Conservation (phyloP, 306 rosid species). For the Quercus parvula region DNA sequence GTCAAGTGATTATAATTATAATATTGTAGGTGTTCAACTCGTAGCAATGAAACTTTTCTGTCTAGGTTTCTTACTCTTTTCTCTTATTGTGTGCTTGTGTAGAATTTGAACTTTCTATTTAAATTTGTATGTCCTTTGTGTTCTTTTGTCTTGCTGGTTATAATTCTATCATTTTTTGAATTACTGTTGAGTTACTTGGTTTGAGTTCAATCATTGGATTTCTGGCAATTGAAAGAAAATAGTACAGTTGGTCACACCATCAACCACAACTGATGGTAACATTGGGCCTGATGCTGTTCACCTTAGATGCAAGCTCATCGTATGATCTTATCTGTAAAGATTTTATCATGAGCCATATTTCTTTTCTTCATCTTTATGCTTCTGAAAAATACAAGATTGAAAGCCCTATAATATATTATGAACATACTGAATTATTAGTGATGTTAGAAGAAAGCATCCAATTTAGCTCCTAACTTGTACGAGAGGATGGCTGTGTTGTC, state of each 20-base stretch:
- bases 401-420: neutral
- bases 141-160: neutral
- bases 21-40: neutral
- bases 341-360: neutral
- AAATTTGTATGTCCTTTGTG: neutral
- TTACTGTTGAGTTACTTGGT: constrained; percentile 8
- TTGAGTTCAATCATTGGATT: constrained; percentile 17
- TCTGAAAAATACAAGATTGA: neutral
- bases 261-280: constrained; percentile 66
- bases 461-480: neutral
- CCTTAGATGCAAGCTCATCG: constrained; percentile 16
- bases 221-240: constrained; percentile 72
- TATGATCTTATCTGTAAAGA: neutral
- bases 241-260: constrained; percentile 81
- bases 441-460: neutral
- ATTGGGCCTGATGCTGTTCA: constrained; percentile 84
- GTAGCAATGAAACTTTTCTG: no score
- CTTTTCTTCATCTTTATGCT: neutral
- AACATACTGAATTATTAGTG: neutral
- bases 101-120: neutral
- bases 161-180: neutral
- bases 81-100: neutral
- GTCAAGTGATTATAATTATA: neutral
- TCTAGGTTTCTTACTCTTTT: neutral
- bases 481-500: no score